A percentile compares a stretch with the other conserved stretches of the same genome.
phyloP scores from a whole-genome alignment of 495 filamentous ascomycete genomes.

The Hypoxylon fuscum region DNA sequence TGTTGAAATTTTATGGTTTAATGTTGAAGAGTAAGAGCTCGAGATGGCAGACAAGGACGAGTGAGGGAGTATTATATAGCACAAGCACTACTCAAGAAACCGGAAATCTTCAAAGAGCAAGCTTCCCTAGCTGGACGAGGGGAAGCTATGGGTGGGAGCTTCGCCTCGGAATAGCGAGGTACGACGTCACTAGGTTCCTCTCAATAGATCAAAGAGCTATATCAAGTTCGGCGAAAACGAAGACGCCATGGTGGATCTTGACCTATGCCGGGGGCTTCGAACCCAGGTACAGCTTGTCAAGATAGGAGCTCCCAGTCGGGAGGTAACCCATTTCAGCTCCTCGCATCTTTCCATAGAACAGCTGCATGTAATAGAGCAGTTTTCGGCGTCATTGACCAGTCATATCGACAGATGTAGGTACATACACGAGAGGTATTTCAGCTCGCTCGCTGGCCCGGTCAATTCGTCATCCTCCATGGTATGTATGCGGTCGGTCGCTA shows the following conservation, averaged over 20 bases:
- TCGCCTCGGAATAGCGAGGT: constrained; percentile 10
- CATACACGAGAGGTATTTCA: constrained; percentile 12
- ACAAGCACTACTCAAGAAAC: constrained; percentile 7
- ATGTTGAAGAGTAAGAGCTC: too few relatives aligned
- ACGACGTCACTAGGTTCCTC: constrained; percentile 30
- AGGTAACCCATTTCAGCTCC: constrained; percentile 30
- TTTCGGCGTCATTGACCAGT: constrained; percentile 13
- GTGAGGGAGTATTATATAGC: constrained; percentile 29
- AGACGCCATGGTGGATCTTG: constrained; percentile 31
- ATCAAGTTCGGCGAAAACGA: constrained; percentile 33
- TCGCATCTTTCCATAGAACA: constrained; percentile 20
- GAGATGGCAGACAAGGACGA: background rate
- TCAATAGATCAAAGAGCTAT: constrained; percentile 37
- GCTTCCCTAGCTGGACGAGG: constrained; percentile 20
- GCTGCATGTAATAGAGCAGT: constrained; percentile 14
- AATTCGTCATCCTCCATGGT: constrained; percentile 29
- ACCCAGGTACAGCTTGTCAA: constrained; percentile 12
- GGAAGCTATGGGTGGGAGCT: constrained; percentile 27
- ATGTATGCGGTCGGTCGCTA: constrained; percentile 1
- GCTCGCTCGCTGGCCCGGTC: constrained; percentile 20
- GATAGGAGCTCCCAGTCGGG: constrained; percentile 10
- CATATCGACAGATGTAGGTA: constrained; percentile 4
- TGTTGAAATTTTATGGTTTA: background rate
- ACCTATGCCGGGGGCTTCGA: constrained; percentile 13
- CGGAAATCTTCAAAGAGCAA: constrained; percentile 6